Base-by-base conservation (phyloP, 129 eudicot genomes). In the Mikania micrantha region DNA sequence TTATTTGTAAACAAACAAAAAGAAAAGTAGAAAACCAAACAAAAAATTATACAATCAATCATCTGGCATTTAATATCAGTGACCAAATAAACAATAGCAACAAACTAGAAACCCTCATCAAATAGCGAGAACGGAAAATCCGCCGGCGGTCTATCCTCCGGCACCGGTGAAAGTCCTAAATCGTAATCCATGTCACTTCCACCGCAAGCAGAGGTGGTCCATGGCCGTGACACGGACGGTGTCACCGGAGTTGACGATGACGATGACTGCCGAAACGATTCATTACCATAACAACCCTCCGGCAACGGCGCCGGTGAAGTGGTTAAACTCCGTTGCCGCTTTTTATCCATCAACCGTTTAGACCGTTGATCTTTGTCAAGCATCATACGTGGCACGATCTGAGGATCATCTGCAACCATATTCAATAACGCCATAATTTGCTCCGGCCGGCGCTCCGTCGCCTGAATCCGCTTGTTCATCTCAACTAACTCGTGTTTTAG, bases 341-440 rank as follows among this genome's bases (percentile, higher is more conserved):
- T 83, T 61, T 86, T 81, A 52, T 81, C 77, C 8, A 66, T 28
- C 44, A 81, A 35, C 8, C 81, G 77, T 19, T 65, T 64, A 8
- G 78, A 57, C n/a, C 74, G 75, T 44, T 66, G 74, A 74, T 82
- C 84, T 42, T 74, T 80, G 54, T 87, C 81, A 19, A 75, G 57
- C 80, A 84, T 73, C 80, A 84, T 81, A 7, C 85, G 79, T 1
- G 95, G 83, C 54, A 87, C 32, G 35, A 90, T 82, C 40, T 86
- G 84, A 5, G 97, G 97, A 29, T 90, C 95, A 9, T 86, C 82
- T 0, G 80, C 95, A 0, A 90, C 85, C 69, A 84, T 90, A 67
- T 69, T 78, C 41, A 87, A 29, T 60, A 90, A 90, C 44, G 89
- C 73, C 97, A 90, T 85, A 95, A 90, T 90, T 59, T 90, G 95